A percentile compares a stretch with the other conserved stretches of the same genome.
These are phyloP conservation scores for Plectosphaerella plurivora DNA, from an alignment of 2,329 filamentous ascomycete species.

Conservation along the genomic window DNA sequence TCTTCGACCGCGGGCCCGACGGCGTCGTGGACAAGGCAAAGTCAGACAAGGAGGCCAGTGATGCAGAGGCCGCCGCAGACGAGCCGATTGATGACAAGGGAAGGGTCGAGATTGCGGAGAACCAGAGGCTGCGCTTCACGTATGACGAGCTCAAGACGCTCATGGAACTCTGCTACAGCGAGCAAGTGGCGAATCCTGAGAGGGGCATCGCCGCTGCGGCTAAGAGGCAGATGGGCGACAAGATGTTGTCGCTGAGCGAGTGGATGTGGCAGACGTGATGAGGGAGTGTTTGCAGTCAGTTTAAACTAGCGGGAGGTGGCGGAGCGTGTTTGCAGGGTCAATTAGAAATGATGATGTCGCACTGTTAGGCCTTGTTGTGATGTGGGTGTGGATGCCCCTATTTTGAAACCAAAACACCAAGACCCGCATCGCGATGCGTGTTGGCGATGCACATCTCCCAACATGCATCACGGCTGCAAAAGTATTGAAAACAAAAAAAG, in stretches of 20 bases:
- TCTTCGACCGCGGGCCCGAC: conserved; percentile 64
- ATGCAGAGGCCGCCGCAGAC: conserved; percentile 27
- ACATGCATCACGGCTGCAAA: no score
- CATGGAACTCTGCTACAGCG: conserved; percentile 64
- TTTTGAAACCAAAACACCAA: no score
- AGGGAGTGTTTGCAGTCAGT: not conserved
- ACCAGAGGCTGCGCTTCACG: conserved; percentile 39
- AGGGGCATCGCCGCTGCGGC: conserved; percentile 64
- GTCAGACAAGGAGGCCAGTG: conserved; percentile 52
- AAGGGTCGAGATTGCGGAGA: conserved; percentile 7
- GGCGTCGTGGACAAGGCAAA: conserved; percentile 60
- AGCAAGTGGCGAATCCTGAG: conserved; percentile 61
- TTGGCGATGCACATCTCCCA: no score
- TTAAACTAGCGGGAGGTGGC: no score
- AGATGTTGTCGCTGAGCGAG: conserved; percentile 66
- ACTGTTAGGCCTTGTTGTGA: not conserved
- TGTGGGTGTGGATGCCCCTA: no score
- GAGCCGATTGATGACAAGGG: conserved; percentile 21
- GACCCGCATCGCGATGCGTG: no score
- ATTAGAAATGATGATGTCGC: not conserved
- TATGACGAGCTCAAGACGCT: conserved; percentile 65
- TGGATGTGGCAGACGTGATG: conserved; percentile 60
- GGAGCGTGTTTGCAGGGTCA: no score
- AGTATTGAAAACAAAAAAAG: no score
- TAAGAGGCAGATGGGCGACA: conserved; percentile 65